Evolutionary conservation across 768 basidiomycete genomes (phyloP), one percentile per base, ranked within the genome.

Genomic region (Auriculariales sp.): DNA sequence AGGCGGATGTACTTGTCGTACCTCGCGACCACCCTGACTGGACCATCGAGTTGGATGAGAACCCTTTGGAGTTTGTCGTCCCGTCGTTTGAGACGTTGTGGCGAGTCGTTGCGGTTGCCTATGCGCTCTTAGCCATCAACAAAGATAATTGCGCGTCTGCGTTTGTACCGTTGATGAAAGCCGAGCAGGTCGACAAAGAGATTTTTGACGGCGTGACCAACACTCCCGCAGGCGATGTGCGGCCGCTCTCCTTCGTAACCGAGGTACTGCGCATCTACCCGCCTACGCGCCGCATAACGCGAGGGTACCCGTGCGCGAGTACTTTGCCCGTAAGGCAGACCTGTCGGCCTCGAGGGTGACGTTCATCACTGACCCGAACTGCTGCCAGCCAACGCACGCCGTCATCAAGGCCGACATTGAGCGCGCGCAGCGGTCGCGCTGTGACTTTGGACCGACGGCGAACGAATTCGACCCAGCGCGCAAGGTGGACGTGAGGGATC

Each of bases 51-150:
- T 19, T 25, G 1, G 29, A 39, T 19, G 33, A 53, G 3, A 66
- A 71, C 32, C 71, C 74, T 0, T 59, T 80, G 14, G 68, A 79
- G 39, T 68, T 68, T 50, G 66, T 81, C 49, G 68, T 81, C 36
- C 79, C 79, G 0, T 62, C 73, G 1, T 81, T 75, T 66, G 80
- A 81, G 57, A 75, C 73, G 0, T 60, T 80, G 39, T 81, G 80
- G 80, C 70, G 77, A 11, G 69, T 80, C 19, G 64, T 44, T 4
- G 39, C 39, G 22, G 22, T 77, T 47, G 78, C 78, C 1, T 62
- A 64, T 4, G 56, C 64, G 0, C 57, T 73, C 0, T 69, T 72
- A 1, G 61, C 70, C 46, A 60, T 67, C 12, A 56, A 63, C 36
- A 60, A 64, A n/a, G 51, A 64, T 3, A 55, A 66, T 12, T 34